These are phyloP conservation scores for Prunus mume DNA, from an alignment of 306 rosid species.

Conservation along the genomic window DNA sequence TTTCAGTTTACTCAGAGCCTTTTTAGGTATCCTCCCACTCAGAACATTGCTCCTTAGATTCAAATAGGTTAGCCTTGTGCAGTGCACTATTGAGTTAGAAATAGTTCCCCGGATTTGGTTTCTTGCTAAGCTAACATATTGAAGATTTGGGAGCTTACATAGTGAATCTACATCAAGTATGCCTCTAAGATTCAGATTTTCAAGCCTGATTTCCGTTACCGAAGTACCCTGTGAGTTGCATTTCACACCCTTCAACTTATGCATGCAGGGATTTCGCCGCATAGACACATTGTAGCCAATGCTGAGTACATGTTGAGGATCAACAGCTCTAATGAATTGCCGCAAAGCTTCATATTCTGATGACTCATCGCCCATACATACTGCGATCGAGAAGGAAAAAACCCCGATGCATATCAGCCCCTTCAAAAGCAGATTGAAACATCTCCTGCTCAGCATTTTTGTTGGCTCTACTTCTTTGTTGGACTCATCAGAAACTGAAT, in stretches of 20 bases:
- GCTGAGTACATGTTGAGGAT: slow-evolving; percentile 27
- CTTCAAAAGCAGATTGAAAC: slow-evolving; percentile 19
- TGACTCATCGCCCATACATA: slow-evolving; percentile 12
- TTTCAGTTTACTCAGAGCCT: slow-evolving; percentile 42
- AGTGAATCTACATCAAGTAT: slow-evolving; percentile 35
- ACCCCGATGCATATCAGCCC: slow-evolving; percentile 18
- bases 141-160: slow-evolving; percentile 35
- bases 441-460: slow-evolving; percentile 28
- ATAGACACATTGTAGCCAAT: slow-evolving; percentile 4
- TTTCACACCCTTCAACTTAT: slow-evolving; percentile 29
- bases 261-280: slow-evolving; percentile 12
- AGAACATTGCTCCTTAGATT: slow-evolving; percentile 52
- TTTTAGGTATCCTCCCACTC: slow-evolving; percentile 52
- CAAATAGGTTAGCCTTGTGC: slow-evolving; percentile 46
- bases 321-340: slow-evolving; percentile 34
- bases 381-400: slow-evolving; percentile 3
- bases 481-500: slow-evolving; percentile 14
- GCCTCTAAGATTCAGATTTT: slow-evolving; percentile 35
- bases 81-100: slow-evolving; percentile 36
- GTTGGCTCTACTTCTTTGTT: neutral
- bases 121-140: slow-evolving; percentile 37
- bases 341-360: slow-evolving; percentile 29
- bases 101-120: slow-evolving; percentile 34
- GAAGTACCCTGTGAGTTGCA: slow-evolving; percentile 20
- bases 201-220: slow-evolving; percentile 38